Evolutionary conservation across 2,329 filamentous ascomycete genomes (phyloP).

Genomic region (Xylaria sp.): DNA sequence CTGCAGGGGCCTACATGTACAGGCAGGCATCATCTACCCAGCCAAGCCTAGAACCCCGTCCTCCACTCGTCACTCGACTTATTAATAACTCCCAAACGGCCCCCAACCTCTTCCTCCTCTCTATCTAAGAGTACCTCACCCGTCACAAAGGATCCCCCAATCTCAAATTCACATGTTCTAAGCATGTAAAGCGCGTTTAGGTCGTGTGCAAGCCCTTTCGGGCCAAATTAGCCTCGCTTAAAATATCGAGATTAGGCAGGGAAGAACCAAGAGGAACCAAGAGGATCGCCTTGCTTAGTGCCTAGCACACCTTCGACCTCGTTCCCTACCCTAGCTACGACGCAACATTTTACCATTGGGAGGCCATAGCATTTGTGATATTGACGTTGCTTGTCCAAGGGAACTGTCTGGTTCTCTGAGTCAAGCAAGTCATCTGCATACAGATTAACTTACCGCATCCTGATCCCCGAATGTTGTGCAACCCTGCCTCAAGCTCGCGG

Average conservation of each 20-base stretch:
- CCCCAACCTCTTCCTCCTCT: slow-evolving; percentile 26
- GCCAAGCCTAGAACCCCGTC: neutral
- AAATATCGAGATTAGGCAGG: slow-evolving; percentile 24
- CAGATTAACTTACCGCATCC: neutral
- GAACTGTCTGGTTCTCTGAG: neutral
- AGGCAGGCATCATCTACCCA: neutral
- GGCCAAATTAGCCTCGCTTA: slow-evolving; percentile 24
- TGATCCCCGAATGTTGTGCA: neutral
- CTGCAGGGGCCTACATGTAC: no score
- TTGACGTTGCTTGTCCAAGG: neutral
- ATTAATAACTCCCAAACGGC: slow-evolving; percentile 30
- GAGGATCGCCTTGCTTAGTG: slow-evolving; percentile 13
- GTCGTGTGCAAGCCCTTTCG: neutral
- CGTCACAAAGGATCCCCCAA: slow-evolving; percentile 19
- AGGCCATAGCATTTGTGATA: slow-evolving; percentile 2
- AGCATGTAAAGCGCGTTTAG: neutral
- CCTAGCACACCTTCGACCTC: neutral
- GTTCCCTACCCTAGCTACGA: neutral
- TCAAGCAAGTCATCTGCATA: neutral
- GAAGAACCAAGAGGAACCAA: neutral
- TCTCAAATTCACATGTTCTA: slow-evolving; percentile 23
- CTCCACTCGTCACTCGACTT: neutral
- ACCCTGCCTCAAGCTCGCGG: neutral
- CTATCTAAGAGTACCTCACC: neutral
- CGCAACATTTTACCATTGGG: slow-evolving; percentile 1